phyloP scores from a whole-genome alignment of 495 filamentous ascomycete species.

The Staphylotrichum tortipilum region DNA sequence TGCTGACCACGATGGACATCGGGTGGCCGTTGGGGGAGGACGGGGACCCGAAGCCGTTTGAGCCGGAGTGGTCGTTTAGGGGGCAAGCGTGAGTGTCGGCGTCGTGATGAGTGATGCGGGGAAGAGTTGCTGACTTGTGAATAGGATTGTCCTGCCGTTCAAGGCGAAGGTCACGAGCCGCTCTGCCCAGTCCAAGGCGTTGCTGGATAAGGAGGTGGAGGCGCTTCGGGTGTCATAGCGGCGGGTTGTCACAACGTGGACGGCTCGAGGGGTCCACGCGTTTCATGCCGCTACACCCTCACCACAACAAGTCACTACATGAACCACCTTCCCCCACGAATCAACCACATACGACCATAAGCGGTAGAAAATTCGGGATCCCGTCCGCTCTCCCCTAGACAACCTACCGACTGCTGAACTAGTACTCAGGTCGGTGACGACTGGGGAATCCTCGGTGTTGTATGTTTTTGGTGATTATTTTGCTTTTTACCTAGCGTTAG shows the following conservation, averaged over 20 bases:
- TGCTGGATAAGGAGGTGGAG: slow-evolving; percentile 11
- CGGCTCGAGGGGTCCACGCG: too few relatives aligned
- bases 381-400: slow-evolving; percentile 44
- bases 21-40: slow-evolving; percentile 20
- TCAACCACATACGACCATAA: too few relatives aligned
- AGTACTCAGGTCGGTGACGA: too few relatives aligned
- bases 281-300: too few relatives aligned
- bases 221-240: background rate
- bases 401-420: slow-evolving; percentile 14
- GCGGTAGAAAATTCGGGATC: slow-evolving; percentile 30
- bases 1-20: slow-evolving; percentile 23
- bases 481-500: too few relatives aligned
- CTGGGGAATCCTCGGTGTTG: too few relatives aligned
- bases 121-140: background rate
- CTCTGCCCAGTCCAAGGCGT: background rate
- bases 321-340: too few relatives aligned
- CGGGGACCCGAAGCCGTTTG: slow-evolving; percentile 17
- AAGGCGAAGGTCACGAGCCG: slow-evolving; percentile 9
- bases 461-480: too few relatives aligned
- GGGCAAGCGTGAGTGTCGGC: slow-evolving; percentile 29
- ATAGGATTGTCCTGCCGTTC: slow-evolving; percentile 21
- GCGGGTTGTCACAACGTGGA: too few relatives aligned
- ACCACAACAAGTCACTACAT: too few relatives aligned
- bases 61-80: slow-evolving; percentile 24
- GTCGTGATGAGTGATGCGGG: too few relatives aligned